Evolutionary conservation across 208 protist species (phyloP).

Genomic region (Crithidia fasciculata): DNA sequence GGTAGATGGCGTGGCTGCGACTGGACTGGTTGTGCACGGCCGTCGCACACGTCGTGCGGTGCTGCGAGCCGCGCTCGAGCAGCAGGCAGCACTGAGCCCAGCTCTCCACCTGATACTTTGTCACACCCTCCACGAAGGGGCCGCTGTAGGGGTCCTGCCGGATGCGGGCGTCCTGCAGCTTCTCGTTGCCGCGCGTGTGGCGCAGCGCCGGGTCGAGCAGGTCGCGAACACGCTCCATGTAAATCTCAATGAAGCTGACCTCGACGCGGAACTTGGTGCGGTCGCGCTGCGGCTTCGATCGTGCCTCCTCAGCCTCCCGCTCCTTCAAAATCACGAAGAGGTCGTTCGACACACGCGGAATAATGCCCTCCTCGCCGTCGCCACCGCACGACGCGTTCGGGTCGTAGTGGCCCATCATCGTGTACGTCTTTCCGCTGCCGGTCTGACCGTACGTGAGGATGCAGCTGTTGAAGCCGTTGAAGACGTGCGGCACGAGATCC

Average conservation of each 20-base stretch:
- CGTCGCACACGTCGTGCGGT: conserved; percentile 93
- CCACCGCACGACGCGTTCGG: conserved; percentile 71
- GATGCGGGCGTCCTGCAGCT: conserved; percentile 89
- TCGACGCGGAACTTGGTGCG: conserved; percentile 83
- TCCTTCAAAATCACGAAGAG: conserved; percentile 79
- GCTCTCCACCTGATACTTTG: conserved; percentile 90
- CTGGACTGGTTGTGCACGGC: conserved; percentile 90
- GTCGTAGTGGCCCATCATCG: conserved; percentile 91
- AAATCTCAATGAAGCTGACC: conserved; percentile 97
- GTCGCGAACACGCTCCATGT: conserved; percentile 97
- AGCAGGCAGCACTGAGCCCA: conserved; percentile 88
- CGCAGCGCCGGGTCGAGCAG: conserved; percentile 91
- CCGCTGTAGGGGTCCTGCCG: conserved; percentile 87
- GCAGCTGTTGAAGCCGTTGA: conserved; percentile 92
- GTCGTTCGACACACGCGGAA: conserved; percentile 91
- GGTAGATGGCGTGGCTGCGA: conserved; percentile 91
- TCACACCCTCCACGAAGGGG: conserved; percentile 89
- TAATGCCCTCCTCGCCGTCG: conserved; percentile 89
- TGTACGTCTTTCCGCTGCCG: conserved; percentile 93
- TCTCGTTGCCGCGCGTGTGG: conserved; percentile 76
- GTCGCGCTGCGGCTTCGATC: conserved; percentile 31
- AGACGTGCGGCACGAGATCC: conserved; percentile 92
- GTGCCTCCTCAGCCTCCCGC: conserved; percentile 44
- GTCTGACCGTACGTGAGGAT: conserved; percentile 95
- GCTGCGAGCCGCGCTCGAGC: conserved; percentile 88